Evolutionary conservation across 495 filamentous ascomycete species (phyloP).

Genomic region (Aspergillus indologenus): DNA sequence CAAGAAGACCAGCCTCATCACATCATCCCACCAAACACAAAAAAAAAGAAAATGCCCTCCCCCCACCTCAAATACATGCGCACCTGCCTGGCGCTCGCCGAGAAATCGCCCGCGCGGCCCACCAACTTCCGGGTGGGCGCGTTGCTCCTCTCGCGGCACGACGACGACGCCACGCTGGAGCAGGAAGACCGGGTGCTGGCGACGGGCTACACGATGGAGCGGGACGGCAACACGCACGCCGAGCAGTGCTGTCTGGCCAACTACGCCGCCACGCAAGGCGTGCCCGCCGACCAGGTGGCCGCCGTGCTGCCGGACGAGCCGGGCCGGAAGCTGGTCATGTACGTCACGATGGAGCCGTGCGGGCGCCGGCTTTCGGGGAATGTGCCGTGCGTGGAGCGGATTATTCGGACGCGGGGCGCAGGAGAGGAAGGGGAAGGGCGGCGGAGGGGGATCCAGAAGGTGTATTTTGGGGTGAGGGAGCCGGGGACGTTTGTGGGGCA

Average conservation of each 20-base stretch:
- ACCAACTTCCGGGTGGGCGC: conserved; percentile 95
- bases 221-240: conserved; percentile 90
- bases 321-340: conserved; percentile 57
- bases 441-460: conserved; percentile 62
- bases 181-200: conserved; percentile 60
- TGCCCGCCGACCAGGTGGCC: conserved; percentile 54
- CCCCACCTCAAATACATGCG: conserved; percentile 65
- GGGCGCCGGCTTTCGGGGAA: conserved; percentile 78
- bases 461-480: conserved; percentile 86
- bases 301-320: conserved; percentile 49
- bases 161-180: conserved; percentile 28
- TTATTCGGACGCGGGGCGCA: conserved; percentile 52
- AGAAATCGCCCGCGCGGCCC: conserved; percentile 74
- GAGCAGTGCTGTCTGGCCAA: conserved; percentile 90
- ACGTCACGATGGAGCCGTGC: conserved; percentile 96
- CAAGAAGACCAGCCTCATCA: too few species aligned
- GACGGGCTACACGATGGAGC: conserved; percentile 88
- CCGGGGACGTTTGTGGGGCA: conserved; percentile 82
- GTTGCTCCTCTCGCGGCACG: conserved; percentile 59
- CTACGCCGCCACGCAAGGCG: conserved; percentile 48
- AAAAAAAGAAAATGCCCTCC: conserved; percentile 26
- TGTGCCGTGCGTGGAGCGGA: conserved; percentile 75
- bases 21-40: too few species aligned
- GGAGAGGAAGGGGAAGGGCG: too few species aligned
- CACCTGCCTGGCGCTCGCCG: conserved; percentile 69